These are phyloP conservation scores for Oropetium thomaeum DNA, from an alignment of 176 grass and related monocot species.

Conservation along the genomic window DNA sequence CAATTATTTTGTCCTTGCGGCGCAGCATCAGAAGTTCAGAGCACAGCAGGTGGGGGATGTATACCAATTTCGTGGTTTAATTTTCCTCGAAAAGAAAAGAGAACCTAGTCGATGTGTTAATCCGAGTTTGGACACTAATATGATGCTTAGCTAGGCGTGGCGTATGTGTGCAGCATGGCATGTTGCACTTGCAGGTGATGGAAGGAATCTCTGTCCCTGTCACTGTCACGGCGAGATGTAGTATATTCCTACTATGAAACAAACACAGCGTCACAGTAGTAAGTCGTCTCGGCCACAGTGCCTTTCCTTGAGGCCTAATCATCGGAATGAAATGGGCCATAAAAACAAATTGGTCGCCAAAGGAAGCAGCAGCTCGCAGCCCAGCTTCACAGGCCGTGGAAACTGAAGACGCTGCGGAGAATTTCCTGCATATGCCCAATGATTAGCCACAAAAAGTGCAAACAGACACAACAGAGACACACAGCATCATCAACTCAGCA, in stretches of 20 bases:
- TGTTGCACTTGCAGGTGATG: constrained; percentile 1
- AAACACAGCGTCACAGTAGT: neutral
- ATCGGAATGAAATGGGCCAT: neutral
- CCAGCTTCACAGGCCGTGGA: neutral
- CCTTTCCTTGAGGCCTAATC: neutral
- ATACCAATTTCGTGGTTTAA: neutral
- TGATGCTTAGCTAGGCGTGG: neutral
- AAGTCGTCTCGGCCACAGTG: neutral
- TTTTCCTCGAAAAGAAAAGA: too few relatives aligned
- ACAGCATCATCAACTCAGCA: neutral
- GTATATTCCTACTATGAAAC: constrained; percentile 26
- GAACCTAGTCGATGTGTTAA: too few relatives aligned
- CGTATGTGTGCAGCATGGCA: constrained; percentile 2
- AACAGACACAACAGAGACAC: neutral
- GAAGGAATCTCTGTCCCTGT: constrained; percentile 11
- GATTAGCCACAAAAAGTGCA: neutral
- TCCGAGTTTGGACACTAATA: neutral
- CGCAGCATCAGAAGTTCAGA: neutral
- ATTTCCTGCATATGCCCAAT: neutral
- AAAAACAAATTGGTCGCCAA: neutral
- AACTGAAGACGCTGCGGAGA: neutral
- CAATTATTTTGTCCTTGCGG: neutral
- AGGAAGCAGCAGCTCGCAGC: neutral
- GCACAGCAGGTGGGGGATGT: neutral
- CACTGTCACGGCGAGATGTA: constrained; percentile 9